Base-by-base conservation (phyloP, 306 rosid genomes). In the Rosa persica region DNA sequence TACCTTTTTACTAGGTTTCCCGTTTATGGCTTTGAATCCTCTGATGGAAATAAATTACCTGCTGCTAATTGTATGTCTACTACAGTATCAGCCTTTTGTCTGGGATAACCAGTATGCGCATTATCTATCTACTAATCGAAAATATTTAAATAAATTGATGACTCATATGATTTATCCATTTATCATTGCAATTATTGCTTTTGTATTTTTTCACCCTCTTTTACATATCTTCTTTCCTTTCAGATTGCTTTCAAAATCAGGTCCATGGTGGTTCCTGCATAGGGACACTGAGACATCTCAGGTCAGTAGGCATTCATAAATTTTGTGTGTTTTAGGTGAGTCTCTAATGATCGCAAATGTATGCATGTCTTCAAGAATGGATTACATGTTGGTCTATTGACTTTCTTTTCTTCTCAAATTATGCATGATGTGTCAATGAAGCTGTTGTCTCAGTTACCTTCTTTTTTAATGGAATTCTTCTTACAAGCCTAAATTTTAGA, bases 191-290 rank as follows among this genome's bases (percentile, higher is more conserved):
- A 34, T 42, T 22, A 72, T 67, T 47, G 30, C 64, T 11, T 13
- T 76, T 38, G 20, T 19, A 47, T 73, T 72, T 65, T 73, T 72
- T 67, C 44, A 34, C 70, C 7, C 54, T 48, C 47, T 40, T 38
- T 64, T 20, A 36, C 71, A 27, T 65, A 6, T 13, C 67, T 75
- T 82, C 81, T 68, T 27, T 67, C n/a, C 76, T 78, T 78, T 86
- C 90, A 94, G 98, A 84, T 87, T 89, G 73, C 86, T 83, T 69
- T 89, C 92, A 68, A 92, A 85, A 88, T 88, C 87, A 46, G 98
- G 98, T 81, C 98, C 98, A 15, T 94, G 96, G 97, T 92, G 96
- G 97, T 94, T 94, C 82, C 83, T 90, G 43, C 96, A 94, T 83
- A 85, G 83, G 81, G 84, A 87, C 81, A 81, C 79, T 20, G 85